Base-by-base conservation (phyloP, 2,329 filamentous ascomycete genomes). In the Chalaropsis thielavioides region DNA sequence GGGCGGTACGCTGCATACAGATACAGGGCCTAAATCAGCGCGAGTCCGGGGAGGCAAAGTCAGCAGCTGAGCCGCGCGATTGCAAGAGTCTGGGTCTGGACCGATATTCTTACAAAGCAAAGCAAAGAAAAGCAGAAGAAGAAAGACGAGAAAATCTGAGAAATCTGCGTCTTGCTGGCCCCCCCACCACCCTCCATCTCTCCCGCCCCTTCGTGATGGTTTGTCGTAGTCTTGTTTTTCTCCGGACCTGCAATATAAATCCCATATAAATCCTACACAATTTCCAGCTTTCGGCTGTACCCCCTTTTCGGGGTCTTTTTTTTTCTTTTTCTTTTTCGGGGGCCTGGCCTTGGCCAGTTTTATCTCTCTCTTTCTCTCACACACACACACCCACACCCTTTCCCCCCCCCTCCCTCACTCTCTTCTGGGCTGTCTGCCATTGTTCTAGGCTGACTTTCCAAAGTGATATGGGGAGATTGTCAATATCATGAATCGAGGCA, bases 221-320 rank as follows among this genome's bases (percentile, higher is more conserved):
- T n/a, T 11, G 11, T 13, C 10, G 7, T 43, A n/a, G 41, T n/a
- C 17, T 43, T 43, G 10, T 43, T 43, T 43, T 35, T 56, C 51
- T 35, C 51, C 51, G 51, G 51, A 31, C 51, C 51, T 56, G 51
- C 51, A 56, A 56, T 56, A 31, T 56, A 49, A 49, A 49, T 49
- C n/a, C 46, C 46, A 49, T 49, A 24, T 49, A 56, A 17, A 56
- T 56, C 51, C 51, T 56, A 5, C 22, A 56, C 51, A 56, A 56
- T 56, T 56, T 56, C 51, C 51, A 56, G 13, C 13, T 13, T 2
- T 49, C 19, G 13, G 46, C 22, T 56, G 24, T 4, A n/a, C 22
- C 46, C 51, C 51, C 24, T 56, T 56, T 31, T 56, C 24, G 13
- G 2, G 24, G 40, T 56, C 17, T 31, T 11, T 56, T 56, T 31